Conservation (phyloP, 192 early-diverging fungal genomes). For the Coemansia sp. region DNA sequence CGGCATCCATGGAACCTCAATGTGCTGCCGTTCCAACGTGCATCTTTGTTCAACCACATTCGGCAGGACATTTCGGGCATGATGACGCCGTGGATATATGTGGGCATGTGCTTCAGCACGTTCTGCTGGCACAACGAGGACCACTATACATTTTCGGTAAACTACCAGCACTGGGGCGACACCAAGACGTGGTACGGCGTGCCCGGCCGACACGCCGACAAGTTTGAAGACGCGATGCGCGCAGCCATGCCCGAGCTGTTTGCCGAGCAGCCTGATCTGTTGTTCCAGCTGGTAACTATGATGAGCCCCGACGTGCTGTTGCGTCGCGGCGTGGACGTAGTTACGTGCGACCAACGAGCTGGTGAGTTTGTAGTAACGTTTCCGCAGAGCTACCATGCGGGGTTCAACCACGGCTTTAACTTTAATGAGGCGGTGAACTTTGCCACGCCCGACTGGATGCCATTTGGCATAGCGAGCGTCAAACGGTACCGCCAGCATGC, state of each 20-base stretch:
- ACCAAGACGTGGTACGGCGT: conserved; percentile 99
- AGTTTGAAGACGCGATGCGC: conserved; percentile 84
- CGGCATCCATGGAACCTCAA: conserved; percentile 85
- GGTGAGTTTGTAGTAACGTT: conserved; percentile 95
- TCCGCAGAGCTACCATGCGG: conserved; percentile 91
- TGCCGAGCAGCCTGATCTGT: conserved; percentile 84
- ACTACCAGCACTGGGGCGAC: conserved; percentile 95
- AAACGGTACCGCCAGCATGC: conserved; percentile 76
- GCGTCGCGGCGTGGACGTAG: conserved; percentile 72
- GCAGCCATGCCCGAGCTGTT: conserved; percentile 84
- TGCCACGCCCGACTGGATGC: conserved; percentile 89
- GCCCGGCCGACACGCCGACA: conserved; percentile 72
- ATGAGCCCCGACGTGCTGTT: conserved; percentile 74
- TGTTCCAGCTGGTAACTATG: conserved; percentile 94
- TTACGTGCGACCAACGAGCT: conserved; percentile 81
- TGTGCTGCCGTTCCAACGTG: conserved; percentile 75
- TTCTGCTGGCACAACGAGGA: conserved; percentile 99
- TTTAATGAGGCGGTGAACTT: conserved; percentile 98
- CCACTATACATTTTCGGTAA: conserved; percentile 95
- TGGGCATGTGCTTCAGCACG: conserved; percentile 92
- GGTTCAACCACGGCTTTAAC: conserved; percentile 98
- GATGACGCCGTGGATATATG: conserved; percentile 97
- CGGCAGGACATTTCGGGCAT: conserved; percentile 93
- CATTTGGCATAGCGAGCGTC: conserved; percentile 76
- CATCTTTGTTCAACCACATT: conserved; percentile 86